Conservation (phyloP, 805 yeast species). For the Saccharomycopsis javanensis region DNA sequence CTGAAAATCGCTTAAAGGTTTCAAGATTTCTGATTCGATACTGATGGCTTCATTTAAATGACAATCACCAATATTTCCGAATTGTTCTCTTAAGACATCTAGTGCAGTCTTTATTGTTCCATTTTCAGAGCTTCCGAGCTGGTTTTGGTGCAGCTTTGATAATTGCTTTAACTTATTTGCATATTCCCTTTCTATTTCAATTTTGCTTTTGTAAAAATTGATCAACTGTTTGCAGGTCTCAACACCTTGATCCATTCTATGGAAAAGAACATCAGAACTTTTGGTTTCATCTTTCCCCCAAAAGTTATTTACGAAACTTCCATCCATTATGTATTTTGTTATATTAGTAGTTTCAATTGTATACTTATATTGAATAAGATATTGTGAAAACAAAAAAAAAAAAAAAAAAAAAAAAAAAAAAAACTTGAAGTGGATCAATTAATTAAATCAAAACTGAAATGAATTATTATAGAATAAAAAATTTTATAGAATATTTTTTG, state of each 20-base stretch:
- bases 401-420: no score
- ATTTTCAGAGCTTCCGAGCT: constrained; percentile 45
- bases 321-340: constrained; percentile 4
- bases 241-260: constrained; percentile 49
- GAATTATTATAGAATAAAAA: no score
- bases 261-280: constrained; percentile 47
- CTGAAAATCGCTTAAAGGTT: constrained; percentile 44
- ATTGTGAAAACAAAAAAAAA: neutral
- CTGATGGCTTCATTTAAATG: constrained; percentile 45
- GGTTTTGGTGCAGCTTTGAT: constrained; percentile 28
- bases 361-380: neutral
- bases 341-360: neutral
- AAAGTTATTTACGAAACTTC: constrained; percentile 15
- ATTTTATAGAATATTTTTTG: no score
- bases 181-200: constrained; percentile 65
- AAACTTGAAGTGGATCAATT: no score
- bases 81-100: constrained; percentile 49
- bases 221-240: constrained; percentile 45
- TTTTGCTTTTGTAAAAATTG: constrained; percentile 43
- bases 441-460: no score
- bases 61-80: constrained; percentile 45
- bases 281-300: constrained; percentile 43
- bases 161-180: constrained; percentile 44
- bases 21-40: constrained; percentile 39
- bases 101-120: constrained; percentile 53